Conservation (phyloP, 1,284 basidiomycete genomes). For the Irpex sp. region DNA sequence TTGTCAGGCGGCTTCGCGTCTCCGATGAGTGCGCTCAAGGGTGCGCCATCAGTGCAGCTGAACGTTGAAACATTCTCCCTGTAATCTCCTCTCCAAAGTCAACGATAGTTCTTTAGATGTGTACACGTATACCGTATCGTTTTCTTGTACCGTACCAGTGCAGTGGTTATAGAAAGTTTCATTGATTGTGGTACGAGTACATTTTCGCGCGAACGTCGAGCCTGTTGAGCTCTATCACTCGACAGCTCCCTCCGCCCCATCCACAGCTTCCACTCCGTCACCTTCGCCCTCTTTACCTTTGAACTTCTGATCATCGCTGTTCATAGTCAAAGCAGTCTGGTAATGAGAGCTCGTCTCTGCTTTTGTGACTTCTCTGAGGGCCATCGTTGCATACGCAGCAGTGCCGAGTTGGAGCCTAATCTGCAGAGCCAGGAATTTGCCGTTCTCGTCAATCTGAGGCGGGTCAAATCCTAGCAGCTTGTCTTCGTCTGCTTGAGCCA, state of each 20-base stretch:
- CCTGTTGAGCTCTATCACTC: not conserved
- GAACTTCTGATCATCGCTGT: slow-evolving; percentile 81
- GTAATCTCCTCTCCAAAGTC: not conserved
- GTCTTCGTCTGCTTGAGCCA: slow-evolving; percentile 95
- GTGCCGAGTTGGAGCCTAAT: slow-evolving; percentile 77
- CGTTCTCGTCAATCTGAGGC: slow-evolving; percentile 58
- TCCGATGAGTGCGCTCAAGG: slow-evolving; percentile 30
- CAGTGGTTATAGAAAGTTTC: too few relatives aligned
- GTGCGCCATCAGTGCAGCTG: slow-evolving; percentile 37
- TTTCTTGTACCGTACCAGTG: not conserved
- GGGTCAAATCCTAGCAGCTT: slow-evolving; percentile 75
- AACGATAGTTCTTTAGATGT: not conserved
- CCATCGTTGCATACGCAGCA: slow-evolving; percentile 94
- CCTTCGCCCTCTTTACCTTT: slow-evolving; percentile 34
- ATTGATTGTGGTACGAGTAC: too few relatives aligned
- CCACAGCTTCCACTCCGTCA: slow-evolving; percentile 12
- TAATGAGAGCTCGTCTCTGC: slow-evolving; percentile 87
- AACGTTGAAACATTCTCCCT: slow-evolving; percentile 34
- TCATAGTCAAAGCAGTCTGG: slow-evolving; percentile 74
- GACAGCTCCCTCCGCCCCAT: not conserved
- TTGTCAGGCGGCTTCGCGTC: slow-evolving; percentile 33
- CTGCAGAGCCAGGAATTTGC: slow-evolving; percentile 82
- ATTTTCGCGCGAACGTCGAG: too few relatives aligned
- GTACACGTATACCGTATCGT: not conserved
- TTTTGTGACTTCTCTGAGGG: slow-evolving; percentile 87